phyloP scores from a whole-genome alignment of 228 moss, liverwort and hornwort genomes.

The Sphagnum magellanicum region DNA sequence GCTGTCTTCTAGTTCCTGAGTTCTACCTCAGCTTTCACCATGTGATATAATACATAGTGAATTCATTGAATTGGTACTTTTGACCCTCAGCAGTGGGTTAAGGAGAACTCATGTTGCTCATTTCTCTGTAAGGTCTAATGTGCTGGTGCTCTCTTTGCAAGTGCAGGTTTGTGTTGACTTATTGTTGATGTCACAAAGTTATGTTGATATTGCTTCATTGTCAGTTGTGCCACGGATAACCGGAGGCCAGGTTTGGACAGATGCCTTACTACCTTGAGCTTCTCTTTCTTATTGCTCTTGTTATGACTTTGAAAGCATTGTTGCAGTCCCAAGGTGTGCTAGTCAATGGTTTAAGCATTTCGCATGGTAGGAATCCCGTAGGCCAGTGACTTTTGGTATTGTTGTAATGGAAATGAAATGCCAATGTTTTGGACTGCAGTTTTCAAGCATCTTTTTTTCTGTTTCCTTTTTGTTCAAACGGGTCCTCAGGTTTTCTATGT shows the following conservation, averaged over 20 bases:
- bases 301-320: neutral
- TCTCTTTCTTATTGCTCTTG: neutral
- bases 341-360: too few relatives aligned
- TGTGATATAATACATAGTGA: neutral
- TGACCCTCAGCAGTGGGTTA: too few relatives aligned
- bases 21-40: neutral
- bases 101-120: too few relatives aligned
- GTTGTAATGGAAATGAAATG: neutral
- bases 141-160: too few relatives aligned
- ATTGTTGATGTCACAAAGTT: constrained; percentile 75
- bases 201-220: constrained; percentile 81
- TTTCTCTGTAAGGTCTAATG: too few relatives aligned
- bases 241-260: constrained; percentile 75
- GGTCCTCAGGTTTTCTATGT: too few relatives aligned
- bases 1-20: neutral
- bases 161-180: constrained; percentile 93
- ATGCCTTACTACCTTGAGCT: neutral
- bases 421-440: neutral
- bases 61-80: neutral
- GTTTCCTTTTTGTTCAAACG: too few relatives aligned
- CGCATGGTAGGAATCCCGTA: too few relatives aligned
- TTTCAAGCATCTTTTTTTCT: too few relatives aligned
- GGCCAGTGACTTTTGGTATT: neutral
- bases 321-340: too few relatives aligned
- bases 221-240: constrained; percentile 83